phyloP scores from a whole-genome alignment of 2,329 filamentous ascomycete species.

The Ploettnerulaceae sp. region DNA sequence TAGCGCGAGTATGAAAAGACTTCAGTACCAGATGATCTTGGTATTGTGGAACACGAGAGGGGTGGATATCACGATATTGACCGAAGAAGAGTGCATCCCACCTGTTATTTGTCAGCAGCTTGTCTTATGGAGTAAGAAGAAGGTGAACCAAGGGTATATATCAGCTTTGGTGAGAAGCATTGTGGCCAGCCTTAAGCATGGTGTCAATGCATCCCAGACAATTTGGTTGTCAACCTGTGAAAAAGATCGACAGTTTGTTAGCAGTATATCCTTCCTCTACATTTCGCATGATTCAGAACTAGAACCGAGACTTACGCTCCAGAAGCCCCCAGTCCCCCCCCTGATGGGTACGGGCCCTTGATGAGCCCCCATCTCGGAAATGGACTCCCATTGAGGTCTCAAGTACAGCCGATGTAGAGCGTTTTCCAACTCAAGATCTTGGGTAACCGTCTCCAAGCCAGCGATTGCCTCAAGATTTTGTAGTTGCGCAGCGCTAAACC shows the following conservation, averaged over 20 bases:
- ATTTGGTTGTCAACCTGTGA: constrained; percentile 6
- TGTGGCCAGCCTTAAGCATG: constrained; percentile 2
- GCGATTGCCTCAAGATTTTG: not conserved
- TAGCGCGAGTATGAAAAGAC: not conserved
- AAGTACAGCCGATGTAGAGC: constrained; percentile 11
- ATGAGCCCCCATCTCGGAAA: constrained; percentile 5
- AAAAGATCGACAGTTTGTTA: constrained; percentile 4
- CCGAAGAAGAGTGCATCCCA: constrained; percentile 9
- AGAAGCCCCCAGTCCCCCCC: constrained; percentile 9
- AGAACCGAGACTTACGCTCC: constrained; percentile 31
- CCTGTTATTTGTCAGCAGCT: not conserved
- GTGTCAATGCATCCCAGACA: constrained; percentile 6
- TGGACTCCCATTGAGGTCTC: constrained; percentile 5
- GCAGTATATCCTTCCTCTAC: constrained; percentile 34
- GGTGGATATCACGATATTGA: not conserved
- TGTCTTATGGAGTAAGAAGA: not conserved
- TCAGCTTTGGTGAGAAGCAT: not conserved
- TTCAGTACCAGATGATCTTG: not conserved
- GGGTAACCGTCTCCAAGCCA: not conserved
- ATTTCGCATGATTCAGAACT: constrained; percentile 39
- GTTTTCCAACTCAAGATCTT: not conserved
- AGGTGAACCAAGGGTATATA: constrained; percentile 7
- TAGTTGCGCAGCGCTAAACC: not conserved
- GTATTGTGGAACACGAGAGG: not conserved
- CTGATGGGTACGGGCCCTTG: constrained; percentile 10